Base-by-base conservation (phyloP, 176 grass and related monocot species). In the Ananas comosus region DNA sequence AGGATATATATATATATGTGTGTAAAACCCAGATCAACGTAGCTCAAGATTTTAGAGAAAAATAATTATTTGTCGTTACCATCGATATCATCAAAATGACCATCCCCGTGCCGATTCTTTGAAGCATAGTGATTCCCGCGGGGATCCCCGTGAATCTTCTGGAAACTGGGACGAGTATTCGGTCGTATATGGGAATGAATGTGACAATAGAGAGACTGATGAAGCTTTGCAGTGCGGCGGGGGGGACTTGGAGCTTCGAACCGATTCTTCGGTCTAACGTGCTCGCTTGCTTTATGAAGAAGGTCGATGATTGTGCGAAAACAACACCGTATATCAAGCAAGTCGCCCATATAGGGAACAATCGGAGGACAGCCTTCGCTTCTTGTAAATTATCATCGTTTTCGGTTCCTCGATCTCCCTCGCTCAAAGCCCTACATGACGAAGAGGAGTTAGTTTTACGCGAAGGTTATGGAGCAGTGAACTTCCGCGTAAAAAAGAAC, bases 201-300 rank as follows among this genome's bases (percentile, higher is more conserved):
- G 14, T 48, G 18, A 90, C 33, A 64, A 90, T 80, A 75, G 80
- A 64, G 1, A 18, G 29, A 10, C 74, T 80, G 21, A 70, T 72
- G 2, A 80, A 53, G 9, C 65, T 51, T 74, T 76, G 79, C 14
- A 89, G 71, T 10, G 68, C 87, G 0, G 82, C 79, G 2, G 87
- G 87, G 0, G 87, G 83, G 50, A 90, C 51, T 74, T 83, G n/a
- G 0, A 83, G 2, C 24, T 14, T 49, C 0, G 28, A 17, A 0
- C 53, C 57, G 50, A 80, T 67, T 18, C 71, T 59, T 10, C 87
- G 66, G 68, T 90, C 80, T 66, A 90, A 51, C 12, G 83, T 86
- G 59, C 64, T 67, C 0, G 79, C 80, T 61, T 86, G 83, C 73
- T 90, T 90, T 51, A 70, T 90, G 68, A 86, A 86, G 0, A 90